Base-by-base conservation (phyloP, 176 grass and related monocot species). In the Avena sativa region DNA sequence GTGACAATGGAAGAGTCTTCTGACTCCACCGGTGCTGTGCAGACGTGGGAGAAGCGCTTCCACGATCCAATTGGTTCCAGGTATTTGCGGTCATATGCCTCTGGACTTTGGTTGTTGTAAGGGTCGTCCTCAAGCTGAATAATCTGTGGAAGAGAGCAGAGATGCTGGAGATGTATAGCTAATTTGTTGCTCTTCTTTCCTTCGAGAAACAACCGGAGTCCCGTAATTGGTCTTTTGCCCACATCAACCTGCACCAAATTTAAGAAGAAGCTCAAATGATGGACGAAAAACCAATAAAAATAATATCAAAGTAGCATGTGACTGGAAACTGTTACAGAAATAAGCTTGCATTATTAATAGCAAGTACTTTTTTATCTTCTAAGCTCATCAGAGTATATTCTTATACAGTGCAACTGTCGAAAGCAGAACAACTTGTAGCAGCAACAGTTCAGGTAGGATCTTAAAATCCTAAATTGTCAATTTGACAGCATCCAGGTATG, bases 121-220 rank as follows among this genome's bases (percentile, higher is more conserved):
- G 93, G 90, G 26, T 89, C 89, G 0, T 98, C 94, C 52, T 87
- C 71, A 12, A 96, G 92, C 71, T 96, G 88, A 70, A 98, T 79
- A 32, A 94, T 96, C 77, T 93, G 97, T 26, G 96, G 96, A 83
- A 96, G 90, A 73, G 97, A 96, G 67, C 90, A 98, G 11, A 98
- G 90, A 86, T 98, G 94, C 74, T 98, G 94, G 16, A 98, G 82
- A 84, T 98, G 97, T 83, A 98, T 91, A 47, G 97, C 97, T 83
- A 98, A 84, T 88, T 88, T 90, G 87, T 96, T 98, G 83, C 94
- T 98, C 79, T 93, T 92, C 74, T 92, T 96, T 71, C 97, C 97
- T 94, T 98, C 97, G 38, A 98, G 80, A 76, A 94, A 98, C 77
- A 98, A 48, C 70, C 97, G 74, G 40, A 96, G 81, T 16, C 97